phyloP scores from a whole-genome alignment of 2,329 filamentous ascomycete species.

The Aureobasidium sp. region DNA sequence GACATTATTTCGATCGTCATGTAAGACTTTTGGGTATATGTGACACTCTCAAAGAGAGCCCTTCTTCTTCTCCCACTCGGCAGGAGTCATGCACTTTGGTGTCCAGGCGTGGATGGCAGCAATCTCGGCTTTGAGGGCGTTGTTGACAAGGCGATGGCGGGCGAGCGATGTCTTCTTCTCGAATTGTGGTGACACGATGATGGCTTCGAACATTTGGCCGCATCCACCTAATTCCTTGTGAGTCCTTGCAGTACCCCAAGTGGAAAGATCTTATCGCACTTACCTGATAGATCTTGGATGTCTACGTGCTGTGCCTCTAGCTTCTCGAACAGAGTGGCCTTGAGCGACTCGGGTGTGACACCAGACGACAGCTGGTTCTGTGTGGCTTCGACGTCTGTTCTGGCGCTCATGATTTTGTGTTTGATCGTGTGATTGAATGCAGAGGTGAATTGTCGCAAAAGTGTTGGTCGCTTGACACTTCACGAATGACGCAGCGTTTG shows the following conservation, averaged over 20 bases:
- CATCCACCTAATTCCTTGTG: slow-evolving; percentile 51
- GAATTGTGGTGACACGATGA: slow-evolving; percentile 54
- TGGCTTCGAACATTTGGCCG: slow-evolving; percentile 62
- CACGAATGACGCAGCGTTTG: slow-evolving; percentile 3
- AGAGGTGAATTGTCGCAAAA: slow-evolving; percentile 7
- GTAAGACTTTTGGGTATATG: neutral
- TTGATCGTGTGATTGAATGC: neutral
- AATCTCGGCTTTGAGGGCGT: slow-evolving; percentile 77
- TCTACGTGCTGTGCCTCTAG: slow-evolving; percentile 73
- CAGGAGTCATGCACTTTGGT: slow-evolving; percentile 84
- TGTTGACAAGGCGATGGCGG: slow-evolving; percentile 80
- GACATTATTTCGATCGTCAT: neutral
- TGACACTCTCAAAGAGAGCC: slow-evolving; percentile 14
- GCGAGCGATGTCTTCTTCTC: slow-evolving; percentile 62
- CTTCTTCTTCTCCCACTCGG: slow-evolving; percentile 73
- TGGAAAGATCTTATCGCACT: slow-evolving; percentile 19
- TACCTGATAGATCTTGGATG: slow-evolving; percentile 89
- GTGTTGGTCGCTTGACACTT: neutral
- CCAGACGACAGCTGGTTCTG: slow-evolving; percentile 46
- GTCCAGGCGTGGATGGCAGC: slow-evolving; percentile 91
- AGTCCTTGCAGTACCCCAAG: neutral
- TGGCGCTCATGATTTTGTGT: slow-evolving; percentile 35
- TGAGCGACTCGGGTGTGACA: slow-evolving; percentile 68
- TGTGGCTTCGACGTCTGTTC: slow-evolving; percentile 35
- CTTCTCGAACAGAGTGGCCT: slow-evolving; percentile 59